These are phyloP conservation scores for Mycena haematopus DNA, from an alignment of 768 basidiomycete genomes.

Conservation along the genomic window DNA sequence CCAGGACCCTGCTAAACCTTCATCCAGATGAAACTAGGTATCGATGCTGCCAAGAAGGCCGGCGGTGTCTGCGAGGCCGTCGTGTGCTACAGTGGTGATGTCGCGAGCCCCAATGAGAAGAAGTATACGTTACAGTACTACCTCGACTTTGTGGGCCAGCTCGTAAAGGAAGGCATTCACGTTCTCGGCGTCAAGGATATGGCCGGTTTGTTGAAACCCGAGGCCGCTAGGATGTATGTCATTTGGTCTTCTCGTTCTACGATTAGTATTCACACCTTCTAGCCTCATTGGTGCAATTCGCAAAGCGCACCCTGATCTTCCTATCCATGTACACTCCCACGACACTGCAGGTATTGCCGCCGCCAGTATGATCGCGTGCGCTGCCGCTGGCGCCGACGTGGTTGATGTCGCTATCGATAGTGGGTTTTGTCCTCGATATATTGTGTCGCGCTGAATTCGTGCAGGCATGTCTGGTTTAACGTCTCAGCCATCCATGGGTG, in stretches of 20 bases:
- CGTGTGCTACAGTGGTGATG: constrained; percentile 98
- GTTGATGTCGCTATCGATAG: constrained; percentile 99
- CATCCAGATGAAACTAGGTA: constrained; percentile 90
- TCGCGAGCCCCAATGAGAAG: constrained; percentile 91
- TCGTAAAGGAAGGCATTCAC: constrained; percentile 94
- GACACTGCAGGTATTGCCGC: constrained; percentile 98
- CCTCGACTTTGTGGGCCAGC: constrained; percentile 91
- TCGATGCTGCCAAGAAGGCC: constrained; percentile 99
- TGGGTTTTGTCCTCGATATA: constrained; percentile 45
- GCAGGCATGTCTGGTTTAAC: constrained; percentile 97
- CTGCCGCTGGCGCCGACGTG: constrained; percentile 97
- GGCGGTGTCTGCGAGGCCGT: constrained; percentile 98
- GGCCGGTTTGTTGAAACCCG: constrained; percentile 95
- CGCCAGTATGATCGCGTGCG: constrained; percentile 96
- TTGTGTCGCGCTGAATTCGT: constrained; percentile 28
- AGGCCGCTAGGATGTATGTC: constrained; percentile 87
- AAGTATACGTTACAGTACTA: constrained; percentile 99
- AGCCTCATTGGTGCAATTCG: constrained; percentile 92
- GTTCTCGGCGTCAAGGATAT: constrained; percentile 98
- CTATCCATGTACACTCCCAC: constrained; percentile 99
- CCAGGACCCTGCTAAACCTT: background rate
- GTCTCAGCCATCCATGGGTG: constrained; percentile 99
- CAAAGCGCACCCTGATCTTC: constrained; percentile 94
- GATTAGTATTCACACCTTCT: constrained; percentile 9
- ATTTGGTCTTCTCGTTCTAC: constrained; percentile 2